A percentile compares a stretch with the other conserved stretches of the same genome.
Conservation (phyloP, 495 filamentous ascomycete genomes). For the Tetracladium setigerum region DNA sequence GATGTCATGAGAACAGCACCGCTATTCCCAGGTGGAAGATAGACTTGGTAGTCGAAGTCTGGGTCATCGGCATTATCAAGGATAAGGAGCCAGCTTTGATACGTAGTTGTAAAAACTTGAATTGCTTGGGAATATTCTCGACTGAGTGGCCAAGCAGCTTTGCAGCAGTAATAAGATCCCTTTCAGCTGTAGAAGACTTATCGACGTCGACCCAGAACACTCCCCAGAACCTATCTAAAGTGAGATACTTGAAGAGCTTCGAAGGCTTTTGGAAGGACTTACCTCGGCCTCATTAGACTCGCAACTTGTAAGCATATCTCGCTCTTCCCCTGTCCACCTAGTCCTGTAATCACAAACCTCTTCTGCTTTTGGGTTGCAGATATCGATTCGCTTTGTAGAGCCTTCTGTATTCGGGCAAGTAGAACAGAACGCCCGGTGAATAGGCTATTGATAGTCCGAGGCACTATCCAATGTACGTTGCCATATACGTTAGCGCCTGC, state of each 20-base stretch:
- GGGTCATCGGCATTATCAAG: conserved; percentile 36
- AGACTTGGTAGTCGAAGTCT: conserved; percentile 21
- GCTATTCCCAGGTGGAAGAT: conserved; percentile 26
- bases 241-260: background rate
- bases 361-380: conserved; percentile 7
- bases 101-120: conserved; percentile 18
- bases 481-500: conserved; percentile 2
- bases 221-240: conserved; percentile 22
- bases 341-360: conserved; percentile 29
- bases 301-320: conserved; percentile 31
- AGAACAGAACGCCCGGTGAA: conserved; percentile 17
- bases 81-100: conserved; percentile 26
- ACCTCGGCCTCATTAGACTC: conserved; percentile 19
- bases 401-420: conserved; percentile 11
- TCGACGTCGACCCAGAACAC: conserved; percentile 24
- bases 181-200: conserved; percentile 17
- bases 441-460: conserved; percentile 13
- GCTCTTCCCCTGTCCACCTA: conserved; percentile 32
- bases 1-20: conserved; percentile 34
- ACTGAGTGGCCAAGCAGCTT: conserved; percentile 14
- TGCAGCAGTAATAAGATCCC: conserved; percentile 23
- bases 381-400: conserved; percentile 1
- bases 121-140: conserved; percentile 22
- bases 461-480: conserved; percentile 15
- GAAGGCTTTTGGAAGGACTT: conserved; percentile 11